Base-by-base conservation (phyloP, 148 eudicot genomes). In the Spergularia marina region DNA sequence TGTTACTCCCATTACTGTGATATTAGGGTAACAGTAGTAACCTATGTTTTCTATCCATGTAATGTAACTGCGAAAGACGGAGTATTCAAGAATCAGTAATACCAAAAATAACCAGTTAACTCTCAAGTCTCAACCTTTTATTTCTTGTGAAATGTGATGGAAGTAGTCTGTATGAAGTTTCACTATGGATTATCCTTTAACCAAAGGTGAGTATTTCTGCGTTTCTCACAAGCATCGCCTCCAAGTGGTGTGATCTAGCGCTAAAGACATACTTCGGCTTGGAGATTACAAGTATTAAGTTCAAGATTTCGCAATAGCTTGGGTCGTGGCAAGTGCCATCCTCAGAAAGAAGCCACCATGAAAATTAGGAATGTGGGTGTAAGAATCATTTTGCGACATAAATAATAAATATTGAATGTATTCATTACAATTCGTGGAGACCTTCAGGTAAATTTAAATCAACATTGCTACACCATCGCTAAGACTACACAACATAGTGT, bases 391-490 rank as follows among this genome's bases (percentile, higher is more conserved):
- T 56, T 12, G 47, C 41, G n/a, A 21, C 34, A 39, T 72, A 57
- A 65, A 56, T 11, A 58, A 73, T 68, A 72, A 74, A 73, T 59
- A 74, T 66, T 74, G 73, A 67, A 74, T 47, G 77, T 73, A 58
- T 51, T 41, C 6, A 49, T 72, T 49, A 34, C 15, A 79, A 57
- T 65, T 23, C 64, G 6, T 57, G 21, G 44, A 80, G 54, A 67
- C 44, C 72, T 67, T 49, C 69, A 69, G 41, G 71, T 71, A 66
- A 70, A 62, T 71, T 40, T 72, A 39, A 71, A 75, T 67, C 60
- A 75, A 69, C 59, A 63, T 77, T 62, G 73, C 73, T 83, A 83
- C 69, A 63, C 68, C 78, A 77, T 4, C 70, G 53, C 81, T 83
- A 82, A 73, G 4, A 73, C 76, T 83, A 79, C 70, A 65, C 78